Evolutionary conservation across 169 alveolate genomes (phyloP).

Genomic region (Plasmodium ovale): DNA sequence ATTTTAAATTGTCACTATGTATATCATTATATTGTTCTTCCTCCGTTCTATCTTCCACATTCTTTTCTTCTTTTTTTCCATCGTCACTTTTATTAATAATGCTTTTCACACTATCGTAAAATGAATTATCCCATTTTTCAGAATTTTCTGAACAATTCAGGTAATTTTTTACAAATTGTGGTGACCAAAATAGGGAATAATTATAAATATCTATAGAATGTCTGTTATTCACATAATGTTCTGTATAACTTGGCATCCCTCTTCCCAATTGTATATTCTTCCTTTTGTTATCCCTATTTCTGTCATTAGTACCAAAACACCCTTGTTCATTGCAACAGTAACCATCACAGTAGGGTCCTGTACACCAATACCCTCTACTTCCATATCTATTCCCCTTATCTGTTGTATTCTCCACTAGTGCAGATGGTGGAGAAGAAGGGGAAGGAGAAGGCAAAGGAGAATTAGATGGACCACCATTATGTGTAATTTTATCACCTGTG

Average conservation of each 20-base stretch:
- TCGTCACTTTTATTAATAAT: background rate
- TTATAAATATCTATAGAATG: slow-evolving; percentile 64
- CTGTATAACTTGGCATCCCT: background rate
- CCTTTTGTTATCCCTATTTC: background rate
- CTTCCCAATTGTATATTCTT: background rate
- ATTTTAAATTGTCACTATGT: background rate
- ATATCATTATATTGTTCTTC: background rate
- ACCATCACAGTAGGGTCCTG: no score
- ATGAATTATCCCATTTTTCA: slow-evolving; percentile 1
- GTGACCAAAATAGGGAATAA: slow-evolving; percentile 61
- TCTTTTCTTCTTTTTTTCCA: background rate
- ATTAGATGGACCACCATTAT: background rate
- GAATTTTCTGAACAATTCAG: slow-evolving; percentile 11
- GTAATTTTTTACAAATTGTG: slow-evolving; percentile 55
- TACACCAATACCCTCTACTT: no score
- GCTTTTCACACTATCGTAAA: background rate
- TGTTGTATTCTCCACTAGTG: background rate
- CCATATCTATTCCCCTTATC: background rate
- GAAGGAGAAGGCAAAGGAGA: no score
- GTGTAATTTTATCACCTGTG: background rate
- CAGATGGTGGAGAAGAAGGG: no score
- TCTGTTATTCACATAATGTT: slow-evolving; percentile 38
- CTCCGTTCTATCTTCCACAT: background rate
- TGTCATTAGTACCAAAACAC: no score
- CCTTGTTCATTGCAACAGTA: no score